Base-by-base conservation (phyloP, 257 asterid genomes). In the Plantago ovata region DNA sequence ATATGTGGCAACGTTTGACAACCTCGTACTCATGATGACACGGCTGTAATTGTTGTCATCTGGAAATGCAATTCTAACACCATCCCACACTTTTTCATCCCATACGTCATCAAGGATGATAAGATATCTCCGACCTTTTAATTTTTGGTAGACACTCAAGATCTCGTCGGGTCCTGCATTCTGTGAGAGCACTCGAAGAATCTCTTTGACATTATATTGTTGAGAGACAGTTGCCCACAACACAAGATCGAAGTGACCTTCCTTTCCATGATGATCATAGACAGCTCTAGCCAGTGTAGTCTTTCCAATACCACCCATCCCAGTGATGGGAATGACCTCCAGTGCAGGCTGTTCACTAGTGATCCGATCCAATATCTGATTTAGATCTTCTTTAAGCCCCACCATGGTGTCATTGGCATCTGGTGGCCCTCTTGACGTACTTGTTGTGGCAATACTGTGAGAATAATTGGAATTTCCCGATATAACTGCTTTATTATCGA, bases 191-290 rank as follows among this genome's bases (percentile, higher is more conserved):
- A 28, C 21, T 36, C 32, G 22, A 23, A 53, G 16, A 33, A 54
- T 53, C 12, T 53, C 22, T 53, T n/a, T 12, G 10, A 53, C 5
- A 32, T 28, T 21, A 16, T 13, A 53, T 1, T 28, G 20, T 28
- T 53, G 58, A 24, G 58, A 53, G 14, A 53, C n/a, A 14, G 58
- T 53, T 32, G 32, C 11, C 58, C 58, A 53, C 13, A n/a, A 32
- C 24, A 20, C 41, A 53, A 32, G 3, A 32, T 53, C 10, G n/a
- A 53, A 53, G 39, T 53, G 58, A 16, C n/a, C 4, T 7, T 10
- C 20, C 24, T 15, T 28, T 3, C 6, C 6, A 0, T 40, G 15
- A 12, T 28, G 22, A 24, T 53, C 58, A 32, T 21, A 53, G n/a
- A 15, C 8, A 32, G 11, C 33, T 53, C 13, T 53, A 15, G 58